Evolutionary conservation across 2,329 filamentous ascomycete species (phyloP).

Genomic region (Monosporascus sp.): DNA sequence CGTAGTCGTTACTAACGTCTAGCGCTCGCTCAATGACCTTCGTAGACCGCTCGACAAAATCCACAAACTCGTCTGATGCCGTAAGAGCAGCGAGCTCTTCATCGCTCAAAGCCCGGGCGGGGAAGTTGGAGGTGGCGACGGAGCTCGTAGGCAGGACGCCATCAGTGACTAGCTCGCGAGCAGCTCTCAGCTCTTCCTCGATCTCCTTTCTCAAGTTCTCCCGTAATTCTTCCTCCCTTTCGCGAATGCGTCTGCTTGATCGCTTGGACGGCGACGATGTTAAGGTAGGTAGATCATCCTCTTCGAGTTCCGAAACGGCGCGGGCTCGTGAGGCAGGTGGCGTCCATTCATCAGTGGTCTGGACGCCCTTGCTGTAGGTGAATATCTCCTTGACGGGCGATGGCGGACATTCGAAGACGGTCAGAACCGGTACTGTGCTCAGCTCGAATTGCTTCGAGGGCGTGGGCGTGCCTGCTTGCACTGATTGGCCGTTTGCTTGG

Average conservation of each 20-base stretch:
- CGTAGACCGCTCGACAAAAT: slow-evolving; percentile 91
- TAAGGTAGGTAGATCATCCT: slow-evolving; percentile 52
- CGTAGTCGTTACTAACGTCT: slow-evolving; percentile 77
- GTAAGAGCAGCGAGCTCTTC: slow-evolving; percentile 91
- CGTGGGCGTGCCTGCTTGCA: slow-evolving; percentile 17
- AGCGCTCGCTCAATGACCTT: slow-evolving; percentile 96
- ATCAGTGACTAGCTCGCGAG: slow-evolving; percentile 56
- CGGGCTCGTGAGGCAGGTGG: slow-evolving; percentile 48
- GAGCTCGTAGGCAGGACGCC: slow-evolving; percentile 41
- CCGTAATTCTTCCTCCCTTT: slow-evolving; percentile 84
- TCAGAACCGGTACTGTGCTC: slow-evolving; percentile 67
- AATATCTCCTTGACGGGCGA: slow-evolving; percentile 77
- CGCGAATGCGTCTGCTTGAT: slow-evolving; percentile 71
- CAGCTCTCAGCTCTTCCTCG: slow-evolving; percentile 80
- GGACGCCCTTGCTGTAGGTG: slow-evolving; percentile 95
- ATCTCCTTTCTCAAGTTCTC: slow-evolving; percentile 83
- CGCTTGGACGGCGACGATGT: slow-evolving; percentile 64
- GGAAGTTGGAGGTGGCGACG: slow-evolving; percentile 55
- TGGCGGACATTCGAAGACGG: slow-evolving; percentile 75
- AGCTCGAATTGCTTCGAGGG: slow-evolving; percentile 59
- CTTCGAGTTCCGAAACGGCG: slow-evolving; percentile 54
- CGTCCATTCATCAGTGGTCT: slow-evolving; percentile 76
- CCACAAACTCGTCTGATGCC: slow-evolving; percentile 86
- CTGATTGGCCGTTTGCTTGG: slow-evolving; percentile 35
- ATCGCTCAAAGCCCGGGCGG: slow-evolving; percentile 69